Evolutionary conservation across 257 asterid species (phyloP), one percentile per base, ranked within the genome.

Genomic region (Parsonsia alboflavescens): DNA sequence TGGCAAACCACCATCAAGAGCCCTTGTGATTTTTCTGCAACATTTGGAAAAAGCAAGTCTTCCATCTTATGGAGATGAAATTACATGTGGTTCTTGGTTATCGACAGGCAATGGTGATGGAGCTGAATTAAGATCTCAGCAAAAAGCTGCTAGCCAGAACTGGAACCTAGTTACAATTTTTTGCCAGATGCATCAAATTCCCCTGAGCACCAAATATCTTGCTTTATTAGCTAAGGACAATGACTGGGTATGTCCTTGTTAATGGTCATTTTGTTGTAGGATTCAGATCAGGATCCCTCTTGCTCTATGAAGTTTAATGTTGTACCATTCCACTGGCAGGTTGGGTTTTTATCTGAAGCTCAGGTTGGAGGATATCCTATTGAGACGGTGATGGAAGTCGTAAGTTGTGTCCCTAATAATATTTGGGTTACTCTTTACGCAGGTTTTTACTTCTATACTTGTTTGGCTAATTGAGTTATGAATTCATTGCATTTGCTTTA

Each of bases 261-360:
- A 71, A 45, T n/a, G 33, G 9, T 41, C 46, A 52, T 42, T 63
- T 62, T 48, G 39, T 54, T 16, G 22, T 24, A 59, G 58, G 63
- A 57, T 80, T 6, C 28, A 28, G 67, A n/a, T 13, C 22, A 64
- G 7, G 28, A 49, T 59, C 66, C 30, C 42, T 26, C 39, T 57
- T 75, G 22, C 28, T 12, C 11, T 52, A 42, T 52, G 70, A 50
- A 30, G 52, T 76, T 67, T 45, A 28, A 77, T 73, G 72, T 81
- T 48, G n/a, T 33, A 63, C 73, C 69, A 65, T 78, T 68, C 76
- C 75, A 79, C 67, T 77, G 65, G 63, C 72, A 95, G 99, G 96
- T 95, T 86, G 99, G 99, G 71, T 95, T 95, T 82, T 83, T 95
- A 83, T 90, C 97, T 6, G 98, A 95, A 84, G 93, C 96, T 78